These are phyloP conservation scores for Mucor velutinosus DNA, from an alignment of 371 early-diverging fungal species.

Conservation along the genomic window DNA sequence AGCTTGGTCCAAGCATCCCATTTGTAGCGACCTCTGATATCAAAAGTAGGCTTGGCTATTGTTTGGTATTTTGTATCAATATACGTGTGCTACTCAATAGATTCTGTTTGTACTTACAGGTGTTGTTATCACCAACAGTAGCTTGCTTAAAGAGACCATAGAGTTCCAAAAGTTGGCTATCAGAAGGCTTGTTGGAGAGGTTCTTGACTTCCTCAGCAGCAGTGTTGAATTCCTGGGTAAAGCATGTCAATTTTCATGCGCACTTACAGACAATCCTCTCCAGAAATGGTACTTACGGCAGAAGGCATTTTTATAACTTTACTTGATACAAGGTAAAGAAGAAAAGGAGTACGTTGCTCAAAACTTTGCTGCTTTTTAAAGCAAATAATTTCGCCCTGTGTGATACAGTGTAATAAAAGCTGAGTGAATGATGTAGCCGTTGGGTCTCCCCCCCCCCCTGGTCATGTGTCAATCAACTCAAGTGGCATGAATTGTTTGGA, in stretches of 20 bases:
- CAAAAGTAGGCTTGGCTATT: conserved; percentile 61
- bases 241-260: neutral
- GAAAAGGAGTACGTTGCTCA: neutral
- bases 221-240: conserved; percentile 1
- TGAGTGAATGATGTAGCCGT: neutral
- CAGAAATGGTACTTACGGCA: conserved; percentile 1
- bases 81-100: neutral
- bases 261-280: neutral
- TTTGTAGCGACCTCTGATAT: conserved; percentile 76
- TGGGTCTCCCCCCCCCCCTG: neutral
- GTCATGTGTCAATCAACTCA: conserved; percentile 7
- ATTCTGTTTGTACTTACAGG: conserved; percentile 34
- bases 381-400: neutral
- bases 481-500: conserved; percentile 11
- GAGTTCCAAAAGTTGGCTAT: conserved; percentile 74
- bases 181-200: conserved; percentile 59
- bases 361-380: conserved; percentile 6
- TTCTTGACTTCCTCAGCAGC: conserved; percentile 66
- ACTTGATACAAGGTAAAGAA: neutral
- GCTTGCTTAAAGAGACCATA: conserved; percentile 90
- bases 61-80: neutral
- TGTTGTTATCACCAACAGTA: conserved; percentile 75
- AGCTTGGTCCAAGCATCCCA: conserved; percentile 79
- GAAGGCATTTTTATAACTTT: conserved; percentile 8
- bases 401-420: neutral